These are phyloP conservation scores for Mycena sp. DNA, from an alignment of 1,284 basidiomycete genomes.

Conservation along the genomic window DNA sequence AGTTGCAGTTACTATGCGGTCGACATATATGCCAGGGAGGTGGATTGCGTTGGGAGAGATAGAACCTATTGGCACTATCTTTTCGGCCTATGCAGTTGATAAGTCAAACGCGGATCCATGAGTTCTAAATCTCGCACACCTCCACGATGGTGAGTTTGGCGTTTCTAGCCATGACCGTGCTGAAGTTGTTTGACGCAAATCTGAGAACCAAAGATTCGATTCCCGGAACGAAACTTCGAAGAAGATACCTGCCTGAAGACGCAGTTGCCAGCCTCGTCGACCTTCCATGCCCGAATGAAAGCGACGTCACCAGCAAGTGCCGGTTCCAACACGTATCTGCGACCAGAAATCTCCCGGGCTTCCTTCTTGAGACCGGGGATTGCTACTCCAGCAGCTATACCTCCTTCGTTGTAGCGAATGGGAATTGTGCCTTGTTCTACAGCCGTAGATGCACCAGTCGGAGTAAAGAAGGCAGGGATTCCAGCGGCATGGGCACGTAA, in stretches of 20 bases:
- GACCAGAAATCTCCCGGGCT: constrained; percentile 81
- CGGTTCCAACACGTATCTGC: constrained; percentile 88
- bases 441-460: constrained; percentile 92
- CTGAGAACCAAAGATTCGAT: constrained; percentile 46
- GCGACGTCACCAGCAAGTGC: constrained; percentile 90
- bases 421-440: constrained; percentile 85
- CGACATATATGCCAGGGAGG: constrained; percentile 87
- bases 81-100: constrained; percentile 75
- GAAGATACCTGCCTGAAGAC: constrained; percentile 73
- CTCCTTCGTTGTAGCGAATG: constrained; percentile 76
- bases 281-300: constrained; percentile 95
- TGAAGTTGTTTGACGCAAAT: constrained; percentile 92
- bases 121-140: no score
- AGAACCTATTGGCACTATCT: constrained; percentile 89
- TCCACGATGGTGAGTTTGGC: constrained; percentile 94
- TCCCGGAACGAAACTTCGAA: not conserved
- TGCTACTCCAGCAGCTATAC: constrained; percentile 69
- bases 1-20: constrained; percentile 86
- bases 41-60: constrained; percentile 89
- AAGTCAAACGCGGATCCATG: no score
- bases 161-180: constrained; percentile 87
- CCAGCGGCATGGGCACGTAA: constrained; percentile 93
- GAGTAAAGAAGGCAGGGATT: constrained; percentile 96
- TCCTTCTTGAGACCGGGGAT: constrained; percentile 84
- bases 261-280: constrained; percentile 89